Evolutionary conservation across 345 rosid genomes (phyloP).

Genomic region (Gossypium australe): DNA sequence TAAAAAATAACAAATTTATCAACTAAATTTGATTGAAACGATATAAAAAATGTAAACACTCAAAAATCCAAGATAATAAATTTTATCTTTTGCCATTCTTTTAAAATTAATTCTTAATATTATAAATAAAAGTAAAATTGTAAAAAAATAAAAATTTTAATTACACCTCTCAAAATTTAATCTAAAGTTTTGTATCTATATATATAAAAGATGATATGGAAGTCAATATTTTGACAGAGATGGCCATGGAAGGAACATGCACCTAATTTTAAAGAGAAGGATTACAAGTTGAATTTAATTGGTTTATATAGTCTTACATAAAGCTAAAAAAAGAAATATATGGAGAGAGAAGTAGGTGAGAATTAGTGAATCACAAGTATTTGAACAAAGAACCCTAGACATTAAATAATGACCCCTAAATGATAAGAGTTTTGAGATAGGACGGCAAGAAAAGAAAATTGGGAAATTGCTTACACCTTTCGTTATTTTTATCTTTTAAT

Average conservation of each 20-base stretch:
- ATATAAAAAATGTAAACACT: too few species aligned
- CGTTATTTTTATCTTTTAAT: not conserved
- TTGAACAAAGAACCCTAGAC: not conserved
- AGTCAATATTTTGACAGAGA: slow-evolving; percentile 29
- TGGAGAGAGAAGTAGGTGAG: not conserved
- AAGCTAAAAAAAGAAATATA: not conserved
- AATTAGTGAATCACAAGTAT: not conserved
- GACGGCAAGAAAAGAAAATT: not conserved
- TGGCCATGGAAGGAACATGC: not conserved
- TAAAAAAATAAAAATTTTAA: too few species aligned
- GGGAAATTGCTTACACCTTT: not conserved
- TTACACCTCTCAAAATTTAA: too few species aligned
- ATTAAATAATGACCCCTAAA: slow-evolving; percentile 3
- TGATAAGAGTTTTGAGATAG: slow-evolving; percentile 2
- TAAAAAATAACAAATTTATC: too few species aligned
- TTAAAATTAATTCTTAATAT: too few species aligned
- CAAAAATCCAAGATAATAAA: too few species aligned
- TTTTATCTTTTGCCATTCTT: too few species aligned
- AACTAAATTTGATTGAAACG: too few species aligned
- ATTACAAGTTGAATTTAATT: not conserved
- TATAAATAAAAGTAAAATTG: too few species aligned
- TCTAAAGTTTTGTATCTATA: too few species aligned
- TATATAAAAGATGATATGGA: not conserved
- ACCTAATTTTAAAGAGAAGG: slow-evolving; percentile 10
- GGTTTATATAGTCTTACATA: not conserved